These are phyloP conservation scores for Epichloe glyceriae DNA, from an alignment of 2,329 filamentous ascomycete genomes.

Conservation along the genomic window DNA sequence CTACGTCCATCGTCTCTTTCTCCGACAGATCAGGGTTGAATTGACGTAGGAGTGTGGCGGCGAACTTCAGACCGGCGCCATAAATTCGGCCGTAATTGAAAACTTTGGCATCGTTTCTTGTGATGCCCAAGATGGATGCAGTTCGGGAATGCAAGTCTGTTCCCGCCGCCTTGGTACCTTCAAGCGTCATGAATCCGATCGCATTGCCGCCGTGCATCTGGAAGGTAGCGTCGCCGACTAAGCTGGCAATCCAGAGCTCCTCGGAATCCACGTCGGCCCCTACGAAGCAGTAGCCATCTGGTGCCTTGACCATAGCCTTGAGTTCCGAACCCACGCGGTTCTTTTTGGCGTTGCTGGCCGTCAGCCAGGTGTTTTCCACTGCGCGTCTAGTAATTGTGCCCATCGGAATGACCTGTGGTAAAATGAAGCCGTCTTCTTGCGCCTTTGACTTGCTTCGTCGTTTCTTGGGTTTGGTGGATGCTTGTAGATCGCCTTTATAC, in stretches of 20 bases:
- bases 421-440: conserved; percentile 55
- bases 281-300: conserved; percentile 82
- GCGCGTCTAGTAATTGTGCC: conserved; percentile 89
- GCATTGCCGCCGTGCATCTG: conserved; percentile 92
- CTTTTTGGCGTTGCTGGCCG: conserved; percentile 90
- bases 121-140: conserved; percentile 83
- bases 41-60: conserved; percentile 75
- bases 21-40: conserved; percentile 84
- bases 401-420: conserved; percentile 96
- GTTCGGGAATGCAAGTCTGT: conserved; percentile 93
- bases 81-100: conserved; percentile 99
- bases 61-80: conserved; percentile 91
- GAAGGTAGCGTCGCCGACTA: conserved; percentile 90
- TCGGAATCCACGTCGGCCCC: conserved; percentile 96
- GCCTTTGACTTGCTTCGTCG: conserved; percentile 8
- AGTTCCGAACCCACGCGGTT: conserved; percentile 94
- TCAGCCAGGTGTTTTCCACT: conserved; percentile 97
- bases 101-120: conserved; percentile 87
- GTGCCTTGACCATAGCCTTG: conserved; percentile 92
- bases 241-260: conserved; percentile 94
- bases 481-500: conserved; percentile 52
- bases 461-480: not conserved
- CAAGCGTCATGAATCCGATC: conserved; percentile 96
- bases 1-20: conserved; percentile 60
- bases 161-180: conserved; percentile 86